Conservation (phyloP, 345 rosid genomes). For the thale cress (Arabidopsis thaliana) region DNA sequence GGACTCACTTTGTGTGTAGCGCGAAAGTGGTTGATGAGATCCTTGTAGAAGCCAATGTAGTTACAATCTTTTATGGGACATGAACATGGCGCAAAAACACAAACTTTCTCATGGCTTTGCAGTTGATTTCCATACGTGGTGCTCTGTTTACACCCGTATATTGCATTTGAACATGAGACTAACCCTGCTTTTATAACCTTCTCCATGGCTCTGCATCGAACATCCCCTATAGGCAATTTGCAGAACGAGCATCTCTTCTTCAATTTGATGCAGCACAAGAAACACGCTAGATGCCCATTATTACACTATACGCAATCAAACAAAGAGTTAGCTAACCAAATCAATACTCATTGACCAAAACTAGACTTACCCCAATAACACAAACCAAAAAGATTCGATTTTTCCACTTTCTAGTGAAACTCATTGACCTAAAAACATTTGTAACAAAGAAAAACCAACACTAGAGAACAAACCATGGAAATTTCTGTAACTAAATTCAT, state of each 20-base stretch:
- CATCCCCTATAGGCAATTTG: not conserved
- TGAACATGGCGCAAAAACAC: not conserved
- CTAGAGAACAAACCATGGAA: not conserved
- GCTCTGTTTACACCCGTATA: not conserved
- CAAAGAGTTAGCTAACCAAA: not conserved
- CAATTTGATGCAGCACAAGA: conserved; percentile 5
- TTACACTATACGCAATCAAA: not conserved
- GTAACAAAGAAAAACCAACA: not conserved
- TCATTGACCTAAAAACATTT: not conserved
- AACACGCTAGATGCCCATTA: conserved; percentile 6
- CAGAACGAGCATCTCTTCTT: not conserved
- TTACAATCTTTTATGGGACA: not conserved
- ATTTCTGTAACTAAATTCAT: not conserved
- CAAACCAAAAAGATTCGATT: not conserved
- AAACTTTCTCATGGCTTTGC: not conserved
- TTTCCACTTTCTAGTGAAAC: not conserved
- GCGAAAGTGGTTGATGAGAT: not conserved
- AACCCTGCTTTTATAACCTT: not conserved
- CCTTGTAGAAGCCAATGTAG: not conserved
- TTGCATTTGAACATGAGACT: not conserved
- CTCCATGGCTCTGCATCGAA: conserved; percentile 12
- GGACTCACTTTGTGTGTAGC: not conserved
- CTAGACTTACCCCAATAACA: not conserved
- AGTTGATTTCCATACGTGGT: not conserved
- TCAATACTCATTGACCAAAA: not conserved